Conservation (phyloP, 352 stramenopile species). For the Aphanomyces stellatus region DNA sequence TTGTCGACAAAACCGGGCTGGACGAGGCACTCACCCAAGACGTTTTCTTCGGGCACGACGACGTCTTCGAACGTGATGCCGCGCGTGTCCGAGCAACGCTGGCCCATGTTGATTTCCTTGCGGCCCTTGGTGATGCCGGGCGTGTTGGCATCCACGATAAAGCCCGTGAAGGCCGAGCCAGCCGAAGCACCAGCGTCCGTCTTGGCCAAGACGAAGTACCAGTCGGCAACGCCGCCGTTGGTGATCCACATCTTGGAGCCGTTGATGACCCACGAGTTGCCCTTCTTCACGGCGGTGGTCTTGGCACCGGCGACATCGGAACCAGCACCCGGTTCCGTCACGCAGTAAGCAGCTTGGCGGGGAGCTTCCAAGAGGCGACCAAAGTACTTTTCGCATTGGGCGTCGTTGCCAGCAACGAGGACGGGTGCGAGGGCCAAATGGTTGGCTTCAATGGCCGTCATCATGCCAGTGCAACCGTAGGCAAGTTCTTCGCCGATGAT, state of each 20-base stretch:
- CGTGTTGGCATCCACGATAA: constrained; percentile 83
- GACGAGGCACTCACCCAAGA: constrained; percentile 40
- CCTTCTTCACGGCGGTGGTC: constrained; percentile 88
- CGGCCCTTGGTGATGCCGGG: constrained; percentile 79
- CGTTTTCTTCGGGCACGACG: constrained; percentile 78
- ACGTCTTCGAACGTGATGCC: constrained; percentile 89
- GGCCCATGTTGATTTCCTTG: constrained; percentile 89
- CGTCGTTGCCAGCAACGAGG: constrained; percentile 71
- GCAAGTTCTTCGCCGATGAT: constrained; percentile 87
- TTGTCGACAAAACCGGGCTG: no score
- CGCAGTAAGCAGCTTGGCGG: constrained; percentile 79
- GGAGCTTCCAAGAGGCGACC: constrained; percentile 73
- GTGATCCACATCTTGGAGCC: constrained; percentile 93
- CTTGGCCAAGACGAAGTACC: constrained; percentile 88
- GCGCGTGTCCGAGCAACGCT: constrained; percentile 85
- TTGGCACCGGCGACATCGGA: constrained; percentile 85
- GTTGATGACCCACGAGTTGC: constrained; percentile 91
- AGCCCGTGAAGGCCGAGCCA: constrained; percentile 81
- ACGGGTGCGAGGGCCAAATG: constrained; percentile 69
- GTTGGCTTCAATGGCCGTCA: constrained; percentile 88
- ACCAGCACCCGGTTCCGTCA: constrained; percentile 86
- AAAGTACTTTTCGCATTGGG: constrained; percentile 83
- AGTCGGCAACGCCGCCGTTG: constrained; percentile 86
- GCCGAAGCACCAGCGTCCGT: constrained; percentile 65
- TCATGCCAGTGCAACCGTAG: constrained; percentile 86